Evolutionary conservation across 345 rosid species (phyloP).

Genomic region (Combretum micranthum): DNA sequence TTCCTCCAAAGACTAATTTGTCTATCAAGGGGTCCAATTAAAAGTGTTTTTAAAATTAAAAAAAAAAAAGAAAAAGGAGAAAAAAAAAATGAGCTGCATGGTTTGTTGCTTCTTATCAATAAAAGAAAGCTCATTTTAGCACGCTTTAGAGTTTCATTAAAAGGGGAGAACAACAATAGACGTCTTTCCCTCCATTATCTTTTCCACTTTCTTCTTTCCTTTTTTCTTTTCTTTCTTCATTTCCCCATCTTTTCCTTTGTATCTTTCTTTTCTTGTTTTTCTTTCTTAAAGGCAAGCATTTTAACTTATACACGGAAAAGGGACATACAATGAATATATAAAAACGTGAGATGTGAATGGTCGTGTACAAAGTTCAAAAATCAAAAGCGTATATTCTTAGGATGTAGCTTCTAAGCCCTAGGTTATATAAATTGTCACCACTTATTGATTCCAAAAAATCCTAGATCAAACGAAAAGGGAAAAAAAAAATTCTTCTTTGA

Average conservation of each 20-base stretch:
- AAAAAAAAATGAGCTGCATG: slow-evolving; percentile 20
- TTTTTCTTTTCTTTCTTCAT: background rate
- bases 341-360: background rate
- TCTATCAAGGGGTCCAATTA: slow-evolving; percentile 15
- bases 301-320: slow-evolving; percentile 29
- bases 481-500: background rate
- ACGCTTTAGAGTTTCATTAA: slow-evolving; percentile 45
- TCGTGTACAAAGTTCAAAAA: too few species aligned
- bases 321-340: slow-evolving; percentile 2
- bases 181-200: slow-evolving; percentile 29
- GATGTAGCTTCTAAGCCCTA: too few species aligned
- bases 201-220: background rate
- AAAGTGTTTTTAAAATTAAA: slow-evolving; percentile 14
- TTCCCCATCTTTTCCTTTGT: slow-evolving; percentile 2
- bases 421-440: too few species aligned
- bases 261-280: slow-evolving; percentile 2
- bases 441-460: too few species aligned
- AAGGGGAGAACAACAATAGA: slow-evolving; percentile 45
- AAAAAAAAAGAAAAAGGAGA: slow-evolving; percentile 9
- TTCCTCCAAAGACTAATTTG: slow-evolving; percentile 20
- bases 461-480: background rate
- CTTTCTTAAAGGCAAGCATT: slow-evolving; percentile 21
- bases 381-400: slow-evolving; percentile 12
- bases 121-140: slow-evolving; percentile 37
- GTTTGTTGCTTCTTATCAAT: slow-evolving; percentile 19